Percentiles rank a stretch among this genome's conserved stretches.
These are phyloP conservation scores for Solanum commersonii DNA, from an alignment of 257 asterid genomes.

Conservation along the genomic window DNA sequence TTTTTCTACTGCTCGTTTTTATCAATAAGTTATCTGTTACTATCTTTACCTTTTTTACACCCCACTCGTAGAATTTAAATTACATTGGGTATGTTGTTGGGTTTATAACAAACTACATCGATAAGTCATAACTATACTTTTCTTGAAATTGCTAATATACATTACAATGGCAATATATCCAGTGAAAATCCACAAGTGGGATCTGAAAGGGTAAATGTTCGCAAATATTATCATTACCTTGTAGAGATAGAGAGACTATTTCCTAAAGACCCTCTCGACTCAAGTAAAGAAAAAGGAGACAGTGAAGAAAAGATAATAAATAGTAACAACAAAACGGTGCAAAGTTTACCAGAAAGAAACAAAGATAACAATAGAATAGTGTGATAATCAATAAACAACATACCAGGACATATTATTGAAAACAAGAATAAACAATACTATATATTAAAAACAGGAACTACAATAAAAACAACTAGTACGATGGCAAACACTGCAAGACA, in stretches of 20 bases:
- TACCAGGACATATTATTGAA: background rate
- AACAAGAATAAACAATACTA: background rate
- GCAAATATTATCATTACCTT: background rate
- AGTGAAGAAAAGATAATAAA: background rate
- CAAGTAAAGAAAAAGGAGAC: background rate
- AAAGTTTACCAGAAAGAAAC: background rate
- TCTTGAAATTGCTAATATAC: background rate
- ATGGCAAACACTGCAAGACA: background rate
- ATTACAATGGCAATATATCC: background rate
- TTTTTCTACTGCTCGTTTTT: background rate
- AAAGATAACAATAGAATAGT: background rate
- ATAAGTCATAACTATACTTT: background rate
- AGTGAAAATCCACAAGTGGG: too few species aligned
- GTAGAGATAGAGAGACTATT: background rate
- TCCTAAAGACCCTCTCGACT: background rate
- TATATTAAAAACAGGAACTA: background rate
- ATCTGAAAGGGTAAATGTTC: too few species aligned
- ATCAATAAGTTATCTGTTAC: background rate
- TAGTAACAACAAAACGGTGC: background rate
- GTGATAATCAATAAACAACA: background rate
- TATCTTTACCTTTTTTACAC: background rate
- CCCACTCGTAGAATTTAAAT: too few species aligned
- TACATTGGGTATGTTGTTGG: background rate
- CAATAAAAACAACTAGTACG: background rate
- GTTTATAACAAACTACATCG: background rate